Evolutionary conservation across 805 yeast genomes (phyloP).

Genomic region (Candida cerambycidarum): DNA sequence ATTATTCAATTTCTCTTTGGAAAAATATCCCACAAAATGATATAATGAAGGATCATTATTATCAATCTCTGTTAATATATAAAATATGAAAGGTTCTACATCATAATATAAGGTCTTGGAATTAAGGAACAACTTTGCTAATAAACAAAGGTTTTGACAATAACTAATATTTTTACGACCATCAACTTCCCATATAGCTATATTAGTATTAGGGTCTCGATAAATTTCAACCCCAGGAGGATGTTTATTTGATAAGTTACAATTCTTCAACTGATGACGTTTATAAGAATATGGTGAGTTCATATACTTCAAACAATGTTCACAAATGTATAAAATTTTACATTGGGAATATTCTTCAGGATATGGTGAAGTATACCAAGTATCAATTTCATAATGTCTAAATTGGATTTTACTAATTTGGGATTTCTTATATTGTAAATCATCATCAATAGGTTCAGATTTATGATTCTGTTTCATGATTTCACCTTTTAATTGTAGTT

Average conservation of each 20-base stretch:
- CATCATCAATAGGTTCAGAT: neutral
- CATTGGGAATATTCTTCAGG: constrained; percentile 79
- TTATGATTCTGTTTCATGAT: constrained; percentile 20
- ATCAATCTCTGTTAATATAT: constrained; percentile 74
- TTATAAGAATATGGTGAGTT: constrained; percentile 61
- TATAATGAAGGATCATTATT: constrained; percentile 40
- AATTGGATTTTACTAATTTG: constrained; percentile 66
- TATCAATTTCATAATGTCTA: constrained; percentile 70
- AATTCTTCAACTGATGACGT: constrained; percentile 71
- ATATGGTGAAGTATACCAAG: constrained; percentile 93
- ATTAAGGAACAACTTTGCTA: constrained; percentile 86
- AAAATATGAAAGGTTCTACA: constrained; percentile 92
- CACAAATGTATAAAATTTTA: constrained; percentile 71
- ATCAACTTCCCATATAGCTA: constrained; percentile 56
- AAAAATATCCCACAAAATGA: constrained; percentile 91
- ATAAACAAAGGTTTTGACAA: constrained; percentile 85
- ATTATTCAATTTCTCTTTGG: constrained; percentile 77
- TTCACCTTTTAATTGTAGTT: constrained; percentile 39
- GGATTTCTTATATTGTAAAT: constrained; percentile 16
- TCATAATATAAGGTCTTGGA: constrained; percentile 92
- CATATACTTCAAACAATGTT: constrained; percentile 79
- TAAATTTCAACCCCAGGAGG: constrained; percentile 62
- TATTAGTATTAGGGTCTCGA: constrained; percentile 27
- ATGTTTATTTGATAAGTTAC: constrained; percentile 51
- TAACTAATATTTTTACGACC: constrained; percentile 80